These are phyloP conservation scores for Excoecaria cochinchinensis DNA, from an alignment of 345 rosid genomes.

Conservation along the genomic window DNA sequence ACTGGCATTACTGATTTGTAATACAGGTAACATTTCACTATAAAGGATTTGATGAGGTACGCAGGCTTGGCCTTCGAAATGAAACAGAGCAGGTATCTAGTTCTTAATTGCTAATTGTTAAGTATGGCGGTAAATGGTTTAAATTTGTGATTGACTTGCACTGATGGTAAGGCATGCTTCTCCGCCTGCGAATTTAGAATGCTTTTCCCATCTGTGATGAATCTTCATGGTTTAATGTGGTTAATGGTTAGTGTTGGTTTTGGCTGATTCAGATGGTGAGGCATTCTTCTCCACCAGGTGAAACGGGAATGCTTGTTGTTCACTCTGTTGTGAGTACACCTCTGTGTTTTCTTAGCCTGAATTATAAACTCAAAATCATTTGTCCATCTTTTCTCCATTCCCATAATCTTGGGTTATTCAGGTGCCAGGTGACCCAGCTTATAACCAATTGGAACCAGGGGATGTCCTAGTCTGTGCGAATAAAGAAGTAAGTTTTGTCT, in stretches of 20 bases:
- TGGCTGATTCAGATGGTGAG: constrained; percentile 57
- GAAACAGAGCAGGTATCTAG: constrained; percentile 80
- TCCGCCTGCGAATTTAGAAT: constrained; percentile 67
- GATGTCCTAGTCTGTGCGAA: constrained; percentile 85
- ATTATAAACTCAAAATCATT: background rate
- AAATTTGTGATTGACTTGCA: constrained; percentile 21
- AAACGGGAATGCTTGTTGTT: constrained; percentile 91
- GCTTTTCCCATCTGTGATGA: constrained; percentile 76
- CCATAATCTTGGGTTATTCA: constrained; percentile 32
- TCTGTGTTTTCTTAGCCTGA: background rate
- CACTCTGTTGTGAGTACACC: constrained; percentile 67
- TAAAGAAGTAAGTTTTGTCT: constrained; percentile 60
- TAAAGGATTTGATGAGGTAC: constrained; percentile 91
- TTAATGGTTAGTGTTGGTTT: constrained; percentile 21
- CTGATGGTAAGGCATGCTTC: constrained; percentile 75
- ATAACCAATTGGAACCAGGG: constrained; percentile 75
- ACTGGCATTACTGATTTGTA: background rate
- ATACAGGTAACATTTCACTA: constrained; percentile 69
- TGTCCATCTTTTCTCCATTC: background rate
- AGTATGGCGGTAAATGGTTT: background rate
- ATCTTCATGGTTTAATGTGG: background rate
- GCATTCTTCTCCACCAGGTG: constrained; percentile 65
- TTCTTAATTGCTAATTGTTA: background rate
- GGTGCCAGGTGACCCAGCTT: constrained; percentile 94
- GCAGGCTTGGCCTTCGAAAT: constrained; percentile 77